phyloP scores from a whole-genome alignment of 176 grass and related monocot species.

The Neostapfia colusana region DNA sequence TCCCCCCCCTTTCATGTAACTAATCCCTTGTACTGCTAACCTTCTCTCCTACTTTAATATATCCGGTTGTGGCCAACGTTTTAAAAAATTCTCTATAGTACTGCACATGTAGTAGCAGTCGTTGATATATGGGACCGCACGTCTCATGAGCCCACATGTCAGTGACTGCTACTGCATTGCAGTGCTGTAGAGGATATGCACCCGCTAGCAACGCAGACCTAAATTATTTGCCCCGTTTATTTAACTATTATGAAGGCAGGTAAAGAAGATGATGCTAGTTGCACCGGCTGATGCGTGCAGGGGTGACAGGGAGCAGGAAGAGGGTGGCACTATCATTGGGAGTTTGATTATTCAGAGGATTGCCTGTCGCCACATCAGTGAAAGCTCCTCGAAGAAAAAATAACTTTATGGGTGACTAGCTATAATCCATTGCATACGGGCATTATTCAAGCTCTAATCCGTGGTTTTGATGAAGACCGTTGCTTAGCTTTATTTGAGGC shows the following conservation, averaged over 20 bases:
- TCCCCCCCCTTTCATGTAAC: no score
- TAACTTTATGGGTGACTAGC: not conserved
- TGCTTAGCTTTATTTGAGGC: not conserved
- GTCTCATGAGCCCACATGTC: no score
- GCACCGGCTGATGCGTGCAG: conserved; percentile 26
- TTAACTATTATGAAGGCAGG: not conserved
- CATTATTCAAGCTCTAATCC: conserved; percentile 9
- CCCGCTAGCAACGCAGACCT: conserved; percentile 17
- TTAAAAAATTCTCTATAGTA: no score
- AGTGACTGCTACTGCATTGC: no score
- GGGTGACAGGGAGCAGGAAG: conserved; percentile 31
- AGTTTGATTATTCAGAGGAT: conserved; percentile 32
- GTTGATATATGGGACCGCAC: no score
- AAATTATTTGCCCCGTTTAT: not conserved
- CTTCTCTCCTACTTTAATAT: no score
- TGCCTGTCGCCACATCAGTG: conserved; percentile 36
- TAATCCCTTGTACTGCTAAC: no score
- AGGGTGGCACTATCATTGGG: conserved; percentile 30
- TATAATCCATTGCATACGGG: not conserved
- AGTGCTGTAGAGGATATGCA: no score
- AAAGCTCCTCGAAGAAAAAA: conserved; percentile 25
- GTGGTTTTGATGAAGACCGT: not conserved
- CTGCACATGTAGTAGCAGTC: no score
- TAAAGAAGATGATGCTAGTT: not conserved
- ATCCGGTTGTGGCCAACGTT: no score